Percentiles rank a stretch among this genome's conserved stretches.
These are phyloP conservation scores for Penicillium freii DNA, from an alignment of 2,329 filamentous ascomycete species.

Conservation along the genomic window DNA sequence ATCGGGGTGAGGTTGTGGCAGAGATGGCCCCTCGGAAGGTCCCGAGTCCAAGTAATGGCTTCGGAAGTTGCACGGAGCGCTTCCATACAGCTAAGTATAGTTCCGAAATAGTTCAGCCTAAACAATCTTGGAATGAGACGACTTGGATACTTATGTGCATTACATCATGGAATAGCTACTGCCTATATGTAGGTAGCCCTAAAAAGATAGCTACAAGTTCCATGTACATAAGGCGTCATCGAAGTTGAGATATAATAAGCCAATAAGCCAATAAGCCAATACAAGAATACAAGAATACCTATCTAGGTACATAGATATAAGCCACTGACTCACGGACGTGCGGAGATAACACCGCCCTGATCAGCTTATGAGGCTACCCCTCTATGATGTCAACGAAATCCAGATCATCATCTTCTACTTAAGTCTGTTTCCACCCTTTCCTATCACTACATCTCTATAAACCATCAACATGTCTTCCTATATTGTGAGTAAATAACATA, in stretches of 20 bases:
- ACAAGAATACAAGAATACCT: too few relatives aligned
- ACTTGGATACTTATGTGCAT: not conserved
- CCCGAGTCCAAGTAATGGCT: not conserved
- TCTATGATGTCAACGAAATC: constrained; percentile 10
- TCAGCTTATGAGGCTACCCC: constrained; percentile 6
- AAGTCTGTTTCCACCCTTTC: not conserved
- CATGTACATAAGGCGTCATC: not conserved
- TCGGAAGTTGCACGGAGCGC: too few relatives aligned
- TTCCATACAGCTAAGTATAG: too few relatives aligned
- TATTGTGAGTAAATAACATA: not conserved
- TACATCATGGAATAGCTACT: not conserved
- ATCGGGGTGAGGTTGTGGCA: not conserved
- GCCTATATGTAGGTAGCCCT: not conserved
- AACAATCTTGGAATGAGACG: too few relatives aligned
- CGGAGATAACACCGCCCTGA: constrained; percentile 3
- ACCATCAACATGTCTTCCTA: constrained; percentile 5
- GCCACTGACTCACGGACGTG: not conserved
- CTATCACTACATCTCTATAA: not conserved
- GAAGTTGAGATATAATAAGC: not conserved
- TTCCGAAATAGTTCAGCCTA: too few relatives aligned
- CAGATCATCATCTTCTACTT: not conserved
- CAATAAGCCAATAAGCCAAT: not conserved
- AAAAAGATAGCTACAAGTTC: not conserved
- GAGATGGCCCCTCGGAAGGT: too few relatives aligned
- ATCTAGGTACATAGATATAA: not conserved